phyloP scores from a whole-genome alignment of 2,329 filamentous ascomycete genomes.

The Fusarium sp. region DNA sequence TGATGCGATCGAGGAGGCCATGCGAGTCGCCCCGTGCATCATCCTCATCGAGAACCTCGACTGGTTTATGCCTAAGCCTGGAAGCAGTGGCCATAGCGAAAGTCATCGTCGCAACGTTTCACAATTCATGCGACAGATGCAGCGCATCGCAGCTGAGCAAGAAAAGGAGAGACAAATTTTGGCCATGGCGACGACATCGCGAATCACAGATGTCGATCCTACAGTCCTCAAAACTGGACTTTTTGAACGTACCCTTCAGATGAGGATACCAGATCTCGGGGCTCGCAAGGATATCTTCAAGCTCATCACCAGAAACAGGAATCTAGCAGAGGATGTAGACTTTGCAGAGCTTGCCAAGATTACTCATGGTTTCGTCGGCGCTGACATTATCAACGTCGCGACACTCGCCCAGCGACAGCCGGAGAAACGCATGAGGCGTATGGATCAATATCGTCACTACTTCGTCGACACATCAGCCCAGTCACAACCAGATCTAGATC shows the following conservation, averaged over 20 bases:
- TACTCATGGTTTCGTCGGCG: constrained; percentile 92
- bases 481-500: not conserved
- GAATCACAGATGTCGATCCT: constrained; percentile 85
- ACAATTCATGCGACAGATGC: constrained; percentile 87
- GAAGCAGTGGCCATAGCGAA: constrained; percentile 82
- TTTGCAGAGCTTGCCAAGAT: constrained; percentile 77
- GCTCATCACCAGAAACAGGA: constrained; percentile 72
- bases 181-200: constrained; percentile 89
- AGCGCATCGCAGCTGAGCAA: constrained; percentile 75
- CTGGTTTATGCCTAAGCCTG: constrained; percentile 76
- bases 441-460: not conserved
- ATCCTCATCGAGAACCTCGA: constrained; percentile 95
- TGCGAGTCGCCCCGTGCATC: constrained; percentile 83
- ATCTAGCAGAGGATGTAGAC: constrained; percentile 74
- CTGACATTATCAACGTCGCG: constrained; percentile 78
- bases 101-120: constrained; percentile 89
- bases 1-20: constrained; percentile 75
- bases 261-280: constrained; percentile 83
- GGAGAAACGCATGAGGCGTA: not conserved
- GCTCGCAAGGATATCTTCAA: constrained; percentile 81
- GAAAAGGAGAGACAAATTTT: constrained; percentile 79
- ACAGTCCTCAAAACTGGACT: constrained; percentile 75
- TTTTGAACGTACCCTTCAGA: constrained; percentile 85
- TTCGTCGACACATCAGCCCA: not conserved
- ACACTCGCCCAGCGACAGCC: constrained; percentile 48